Evolutionary conservation across 2,329 filamentous ascomycete species (phyloP).

Genomic region (Davidsoniella virescens): DNA sequence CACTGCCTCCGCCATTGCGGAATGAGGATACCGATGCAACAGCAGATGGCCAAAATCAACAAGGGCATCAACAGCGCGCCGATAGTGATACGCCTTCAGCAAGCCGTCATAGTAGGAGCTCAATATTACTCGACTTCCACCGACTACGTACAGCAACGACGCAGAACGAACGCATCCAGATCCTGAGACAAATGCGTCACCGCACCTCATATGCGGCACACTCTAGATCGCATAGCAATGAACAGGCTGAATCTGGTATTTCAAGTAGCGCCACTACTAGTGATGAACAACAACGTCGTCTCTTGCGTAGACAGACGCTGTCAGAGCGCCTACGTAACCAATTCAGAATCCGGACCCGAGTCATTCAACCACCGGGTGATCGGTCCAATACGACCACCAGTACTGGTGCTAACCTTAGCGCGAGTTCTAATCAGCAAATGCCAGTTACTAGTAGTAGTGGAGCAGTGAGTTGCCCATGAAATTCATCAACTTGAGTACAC

Average conservation of each 20-base stretch:
- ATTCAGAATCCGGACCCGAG: slow-evolving; percentile 28
- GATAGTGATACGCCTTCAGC: too few relatives aligned
- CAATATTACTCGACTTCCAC: slow-evolving; percentile 39
- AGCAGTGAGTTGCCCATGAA: too few relatives aligned
- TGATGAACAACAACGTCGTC: slow-evolving; percentile 21
- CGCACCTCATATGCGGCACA: neutral
- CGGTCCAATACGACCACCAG: too few relatives aligned
- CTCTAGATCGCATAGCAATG: neutral
- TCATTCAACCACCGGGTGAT: too few relatives aligned
- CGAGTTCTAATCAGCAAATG: too few relatives aligned
- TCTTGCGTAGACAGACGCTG: slow-evolving; percentile 23
- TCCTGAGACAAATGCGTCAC: slow-evolving; percentile 30
- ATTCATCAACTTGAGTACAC: too few relatives aligned
- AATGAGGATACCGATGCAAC: neutral
- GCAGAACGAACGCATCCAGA: slow-evolving; percentile 45
- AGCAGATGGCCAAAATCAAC: neutral
- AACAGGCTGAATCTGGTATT: neutral
- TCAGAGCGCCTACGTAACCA: slow-evolving; percentile 35
- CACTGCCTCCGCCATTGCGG: too few relatives aligned
- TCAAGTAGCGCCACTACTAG: slow-evolving; percentile 12
- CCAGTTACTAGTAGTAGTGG: too few relatives aligned
- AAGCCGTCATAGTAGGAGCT: slow-evolving; percentile 16
- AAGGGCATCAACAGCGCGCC: too few relatives aligned
- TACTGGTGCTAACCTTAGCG: too few relatives aligned
- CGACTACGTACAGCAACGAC: slow-evolving; percentile 38